Conservation (phyloP, 1,284 basidiomycete species). For the Prillingera fragicola region DNA sequence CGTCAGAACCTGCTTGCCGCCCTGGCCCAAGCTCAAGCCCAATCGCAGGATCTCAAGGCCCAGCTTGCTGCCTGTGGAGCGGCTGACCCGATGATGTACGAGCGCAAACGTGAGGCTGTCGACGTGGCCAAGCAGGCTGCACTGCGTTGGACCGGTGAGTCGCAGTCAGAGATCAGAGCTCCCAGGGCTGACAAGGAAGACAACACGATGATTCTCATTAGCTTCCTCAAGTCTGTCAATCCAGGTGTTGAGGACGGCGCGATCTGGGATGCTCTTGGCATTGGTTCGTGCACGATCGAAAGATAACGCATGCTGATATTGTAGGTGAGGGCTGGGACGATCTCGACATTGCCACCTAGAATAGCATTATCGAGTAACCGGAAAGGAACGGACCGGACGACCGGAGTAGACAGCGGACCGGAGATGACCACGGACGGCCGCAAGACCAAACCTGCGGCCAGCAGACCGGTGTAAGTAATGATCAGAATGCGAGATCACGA, state of each 20-base stretch:
- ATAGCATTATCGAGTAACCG: too few relatives aligned
- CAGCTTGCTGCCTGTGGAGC: conserved; percentile 63
- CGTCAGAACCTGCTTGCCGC: conserved; percentile 53
- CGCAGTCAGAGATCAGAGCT: not conserved
- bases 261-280: conserved; percentile 28
- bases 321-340: conserved; percentile 27
- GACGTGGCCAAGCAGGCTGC: conserved; percentile 71
- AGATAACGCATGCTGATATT: conserved; percentile 4
- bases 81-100: conserved; percentile 72
- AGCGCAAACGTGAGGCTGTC: conserved; percentile 64
- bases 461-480: too few relatives aligned
- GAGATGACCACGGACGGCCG: too few relatives aligned
- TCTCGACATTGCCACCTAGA: conserved; percentile 7
- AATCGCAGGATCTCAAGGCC: conserved; percentile 49
- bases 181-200: conserved; percentile 20
- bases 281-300: conserved; percentile 23
- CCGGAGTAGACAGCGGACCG: not conserved
- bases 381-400: too few relatives aligned
- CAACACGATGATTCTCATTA: conserved; percentile 35
- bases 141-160: conserved; percentile 74
- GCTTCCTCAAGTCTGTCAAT: conserved; percentile 1
- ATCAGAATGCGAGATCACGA: too few relatives aligned
- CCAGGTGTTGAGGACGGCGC: conserved; percentile 15
- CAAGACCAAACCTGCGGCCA: too few relatives aligned
- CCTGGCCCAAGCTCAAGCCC: conserved; percentile 38